Conservation (phyloP, 2,329 filamentous ascomycete species). For the Thyridium curvatum region DNA sequence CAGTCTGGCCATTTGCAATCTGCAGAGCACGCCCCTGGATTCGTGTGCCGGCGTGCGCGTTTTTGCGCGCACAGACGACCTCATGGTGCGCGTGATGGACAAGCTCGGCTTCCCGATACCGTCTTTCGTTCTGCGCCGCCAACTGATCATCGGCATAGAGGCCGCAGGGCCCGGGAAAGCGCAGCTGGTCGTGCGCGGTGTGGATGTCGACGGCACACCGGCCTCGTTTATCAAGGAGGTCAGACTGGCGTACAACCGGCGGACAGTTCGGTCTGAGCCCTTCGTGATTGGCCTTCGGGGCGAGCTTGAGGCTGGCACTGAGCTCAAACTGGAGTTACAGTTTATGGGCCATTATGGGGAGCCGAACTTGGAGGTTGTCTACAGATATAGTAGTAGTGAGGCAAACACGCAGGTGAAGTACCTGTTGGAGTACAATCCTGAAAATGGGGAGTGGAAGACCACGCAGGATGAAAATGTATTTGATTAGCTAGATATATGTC, state of each 20-base stretch:
- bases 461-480: too few species aligned
- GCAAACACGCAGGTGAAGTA: constrained; percentile 10
- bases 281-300: constrained; percentile 28
- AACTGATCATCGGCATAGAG: constrained; percentile 21
- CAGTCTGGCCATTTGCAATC: constrained; percentile 36
- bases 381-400: constrained; percentile 8
- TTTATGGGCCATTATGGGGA: constrained; percentile 42
- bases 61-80: constrained; percentile 26
- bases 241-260: constrained; percentile 28
- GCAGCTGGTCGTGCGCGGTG: constrained; percentile 22
- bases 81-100: constrained; percentile 33
- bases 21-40: constrained; percentile 37
- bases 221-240: constrained; percentile 32
- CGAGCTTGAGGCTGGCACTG: constrained; percentile 11
- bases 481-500: too few species aligned
- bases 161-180: constrained; percentile 11
- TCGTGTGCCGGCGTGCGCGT: constrained; percentile 22
- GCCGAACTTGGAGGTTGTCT: constrained; percentile 25
- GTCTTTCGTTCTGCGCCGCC: constrained; percentile 26
- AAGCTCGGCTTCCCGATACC: constrained; percentile 28
- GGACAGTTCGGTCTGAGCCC: constrained; percentile 26
- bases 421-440: constrained; percentile 21
- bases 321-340: constrained; percentile 31
- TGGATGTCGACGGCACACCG: constrained; percentile 34
- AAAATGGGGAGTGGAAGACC: constrained; percentile 18